phyloP scores from a whole-genome alignment of 2,329 filamentous ascomycete genomes.

The Sporothrix mexicana region DNA sequence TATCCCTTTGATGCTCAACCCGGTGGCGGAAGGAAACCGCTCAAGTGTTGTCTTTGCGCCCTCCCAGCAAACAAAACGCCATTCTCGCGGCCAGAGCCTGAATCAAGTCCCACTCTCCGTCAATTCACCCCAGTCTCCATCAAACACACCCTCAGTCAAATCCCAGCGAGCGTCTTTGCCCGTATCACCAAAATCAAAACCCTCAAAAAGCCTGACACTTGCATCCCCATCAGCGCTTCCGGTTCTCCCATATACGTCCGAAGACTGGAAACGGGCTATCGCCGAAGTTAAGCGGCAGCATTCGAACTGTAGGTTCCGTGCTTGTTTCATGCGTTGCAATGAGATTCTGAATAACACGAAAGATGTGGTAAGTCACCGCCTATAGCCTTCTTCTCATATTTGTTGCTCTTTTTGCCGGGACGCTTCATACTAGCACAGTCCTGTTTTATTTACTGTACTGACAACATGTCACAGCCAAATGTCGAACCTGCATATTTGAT shows the following conservation, averaged over 20 bases:
- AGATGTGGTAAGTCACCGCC: slow-evolving; percentile 49
- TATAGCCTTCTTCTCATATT: background rate
- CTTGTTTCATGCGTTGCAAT: slow-evolving; percentile 59
- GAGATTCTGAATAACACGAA: slow-evolving; percentile 59
- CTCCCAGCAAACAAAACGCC: background rate
- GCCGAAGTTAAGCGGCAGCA: slow-evolving; percentile 62
- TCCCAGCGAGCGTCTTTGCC: slow-evolving; percentile 33
- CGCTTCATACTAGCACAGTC: no score
- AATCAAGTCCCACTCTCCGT: slow-evolving; percentile 5
- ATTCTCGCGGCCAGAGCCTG: slow-evolving; percentile 33
- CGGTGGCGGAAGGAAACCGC: slow-evolving; percentile 34
- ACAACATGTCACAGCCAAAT: slow-evolving; percentile 34
- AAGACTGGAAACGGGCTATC: slow-evolving; percentile 60
- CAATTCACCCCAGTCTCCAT: slow-evolving; percentile 4
- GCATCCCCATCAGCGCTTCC: slow-evolving; percentile 31
- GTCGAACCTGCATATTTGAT: slow-evolving; percentile 62
- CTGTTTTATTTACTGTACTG: background rate
- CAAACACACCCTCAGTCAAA: background rate
- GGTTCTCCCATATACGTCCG: slow-evolving; percentile 51
- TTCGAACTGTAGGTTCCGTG: slow-evolving; percentile 56
- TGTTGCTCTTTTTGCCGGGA: background rate
- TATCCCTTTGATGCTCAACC: slow-evolving; percentile 38
- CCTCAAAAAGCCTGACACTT: slow-evolving; percentile 39
- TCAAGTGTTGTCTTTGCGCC: slow-evolving; percentile 34
- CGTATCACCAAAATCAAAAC: slow-evolving; percentile 30